Base-by-base conservation (phyloP, 2,329 filamentous ascomycete genomes). In the Diaporthe sp. region DNA sequence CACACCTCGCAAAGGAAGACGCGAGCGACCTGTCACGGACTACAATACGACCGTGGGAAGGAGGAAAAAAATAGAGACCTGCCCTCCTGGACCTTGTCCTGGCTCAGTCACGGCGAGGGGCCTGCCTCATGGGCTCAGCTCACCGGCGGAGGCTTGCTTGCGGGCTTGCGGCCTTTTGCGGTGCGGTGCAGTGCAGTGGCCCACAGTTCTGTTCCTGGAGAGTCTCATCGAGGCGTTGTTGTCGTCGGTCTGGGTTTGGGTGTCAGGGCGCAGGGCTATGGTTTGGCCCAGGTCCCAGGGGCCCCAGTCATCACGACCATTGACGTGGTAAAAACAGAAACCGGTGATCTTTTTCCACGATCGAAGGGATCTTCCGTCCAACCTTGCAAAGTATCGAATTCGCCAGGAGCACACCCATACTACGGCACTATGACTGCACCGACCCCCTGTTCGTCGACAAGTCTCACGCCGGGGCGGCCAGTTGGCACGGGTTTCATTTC, bases 241-340 rank as follows among this genome's bases (percentile, higher is more conserved):
- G 67, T 72, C 61, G 70, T 68, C 51, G 62, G 51, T 71, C 57
- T 49, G 39, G 49, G 57, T 74, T 72, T 69, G 72, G 55, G 72
- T 57, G 53, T 46, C 49, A 53, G 68, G 68, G 46, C 72, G 70
- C 68, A 67, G 53, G 68, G 59, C 65, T 68, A 46, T 53, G 67
- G 49, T 53, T 61, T 42, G 62, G 57, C 44, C 65, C 44, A 34
- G 46, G 68, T 71, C 37, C 55, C 65, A 59, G 61, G 68, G 51
- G 10, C n/a, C 58, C 39, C 57, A 53, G 46, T 62, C 70, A 59
- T 49, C 72, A 39, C 55, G 46, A 69, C 67, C 72, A 62, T 74
- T 53, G 74, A 76, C 72, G 72, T 67, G 75, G 75, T 75, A 77
- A 77, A 77, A 75, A 71, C 73, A 77, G 75, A 77, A 77, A 77